Evolutionary conservation across 768 basidiomycete genomes (phyloP), one percentile per base, ranked within the genome.

Genomic region (Lanmaoa rubissima): DNA sequence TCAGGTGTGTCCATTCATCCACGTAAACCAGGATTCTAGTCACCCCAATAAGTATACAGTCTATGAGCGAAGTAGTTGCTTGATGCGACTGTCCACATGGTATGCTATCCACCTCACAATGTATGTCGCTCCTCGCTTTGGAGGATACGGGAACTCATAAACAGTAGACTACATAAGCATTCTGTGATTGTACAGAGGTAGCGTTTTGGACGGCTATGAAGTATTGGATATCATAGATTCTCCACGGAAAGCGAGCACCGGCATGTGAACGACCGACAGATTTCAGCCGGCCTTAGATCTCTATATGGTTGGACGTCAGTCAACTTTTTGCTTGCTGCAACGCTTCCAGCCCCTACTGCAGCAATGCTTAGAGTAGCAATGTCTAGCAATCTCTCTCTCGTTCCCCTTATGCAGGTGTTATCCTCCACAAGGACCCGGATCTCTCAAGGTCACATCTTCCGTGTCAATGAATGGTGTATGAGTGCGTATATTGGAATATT

Each of bases 1-100:
- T 9, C 28, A 60, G 57, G 68, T 65, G 13, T 39, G 64, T 58
- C 21, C 53, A 43, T 38, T 42, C 36, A 19, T 34, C 31, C 31
- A 21, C 17, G 19, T 43, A 13, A 17, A 19, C 13, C n/a, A 51
- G n/a, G 8, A n/a, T 16, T 45, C 16, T 19, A 47, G 17, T 68
- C 40, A 62, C 24, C 10, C 12, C 11, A 1, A 24, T 32, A 28
- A 28, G 16, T 5, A 36, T 45, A 42, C 51, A 63, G 65, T 19
- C 5, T 34, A 40, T 45, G 36, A 12, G 12, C 24, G 19, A 16
- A 19, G 21, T n/a, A 5, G 12, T 28, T 34, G 21, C 16, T 24
- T 31, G 9, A 36, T 36, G 10, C 24, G 14, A 34, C n/a, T 28
- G 39, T 35, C 32, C 7, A 38, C 11, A 38, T 21, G 32, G 24